phyloP scores from a whole-genome alignment of 192 early-diverging fungal genomes.

The Haplosporangium gracile region DNA sequence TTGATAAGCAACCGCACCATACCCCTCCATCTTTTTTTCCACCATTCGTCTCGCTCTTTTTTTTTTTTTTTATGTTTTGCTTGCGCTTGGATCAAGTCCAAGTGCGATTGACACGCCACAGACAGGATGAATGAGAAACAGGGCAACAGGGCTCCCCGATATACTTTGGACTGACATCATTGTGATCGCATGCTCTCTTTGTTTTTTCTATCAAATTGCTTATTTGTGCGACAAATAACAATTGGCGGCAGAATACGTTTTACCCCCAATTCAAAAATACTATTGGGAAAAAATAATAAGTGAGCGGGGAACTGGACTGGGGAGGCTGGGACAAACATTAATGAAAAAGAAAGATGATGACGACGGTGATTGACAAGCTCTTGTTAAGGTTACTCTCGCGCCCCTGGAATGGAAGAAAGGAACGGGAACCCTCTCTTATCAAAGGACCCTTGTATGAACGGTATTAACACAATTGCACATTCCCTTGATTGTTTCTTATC shows the following conservation, averaged over 20 bases:
- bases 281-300: not conserved
- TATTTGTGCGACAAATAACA: slow-evolving; percentile 4
- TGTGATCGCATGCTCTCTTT: slow-evolving; percentile 2
- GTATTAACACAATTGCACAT: not conserved
- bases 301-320: not conserved
- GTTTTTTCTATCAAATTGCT: not conserved
- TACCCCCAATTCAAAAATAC: not conserved
- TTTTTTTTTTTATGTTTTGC: too few species aligned
- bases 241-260: not conserved
- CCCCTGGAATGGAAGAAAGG: not conserved
- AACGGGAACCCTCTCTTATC: not conserved
- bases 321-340: not conserved
- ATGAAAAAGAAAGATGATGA: not conserved
- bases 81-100: not conserved
- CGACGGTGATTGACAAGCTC: not conserved
- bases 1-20: not conserved
- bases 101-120: not conserved
- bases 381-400: not conserved
- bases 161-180: slow-evolving; percentile 23
- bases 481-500: not conserved
- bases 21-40: not conserved
- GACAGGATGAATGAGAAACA: not conserved
- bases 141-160: not conserved
- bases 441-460: not conserved
- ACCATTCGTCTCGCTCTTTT: not conserved